phyloP scores from a whole-genome alignment of 371 early-diverging fungal species.

The Mycotypha africana region DNA sequence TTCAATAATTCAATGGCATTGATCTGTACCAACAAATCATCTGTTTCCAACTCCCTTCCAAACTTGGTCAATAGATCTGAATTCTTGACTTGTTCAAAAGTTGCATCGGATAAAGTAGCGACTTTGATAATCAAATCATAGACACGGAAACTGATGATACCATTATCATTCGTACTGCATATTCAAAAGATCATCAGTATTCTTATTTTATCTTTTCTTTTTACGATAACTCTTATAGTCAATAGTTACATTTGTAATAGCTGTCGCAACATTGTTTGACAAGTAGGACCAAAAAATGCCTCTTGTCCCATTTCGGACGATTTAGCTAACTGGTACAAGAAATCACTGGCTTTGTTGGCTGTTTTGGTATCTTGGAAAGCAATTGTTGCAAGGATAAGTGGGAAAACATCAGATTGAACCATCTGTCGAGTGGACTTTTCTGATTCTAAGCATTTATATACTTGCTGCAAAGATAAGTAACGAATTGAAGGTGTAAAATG shows the following conservation, averaged over 20 bases:
- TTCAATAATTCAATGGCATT: conserved; percentile 47
- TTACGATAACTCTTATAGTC: no score
- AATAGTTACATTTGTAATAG: conserved; percentile 21
- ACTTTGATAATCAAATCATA: conserved; percentile 41
- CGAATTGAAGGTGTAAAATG: conserved; percentile 43
- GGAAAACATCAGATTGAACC: conserved; percentile 38
- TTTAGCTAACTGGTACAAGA: conserved; percentile 27
- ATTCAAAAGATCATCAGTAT: no score
- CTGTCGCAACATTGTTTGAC: conserved; percentile 14
- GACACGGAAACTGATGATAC: conserved; percentile 41
- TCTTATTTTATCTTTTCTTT: no score
- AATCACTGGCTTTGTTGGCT: conserved; percentile 33
- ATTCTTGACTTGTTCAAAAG: conserved; percentile 29
- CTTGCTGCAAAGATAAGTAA: conserved; percentile 32
- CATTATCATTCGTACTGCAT: conserved; percentile 19
- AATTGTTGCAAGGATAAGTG: conserved; percentile 25
- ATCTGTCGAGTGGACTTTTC: conserved; percentile 17
- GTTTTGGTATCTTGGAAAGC: conserved; percentile 40
- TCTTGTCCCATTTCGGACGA: conserved; percentile 6
- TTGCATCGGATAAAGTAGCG: conserved; percentile 30
- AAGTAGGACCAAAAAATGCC: conserved; percentile 11
- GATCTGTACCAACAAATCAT: conserved; percentile 37
- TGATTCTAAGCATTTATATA: conserved; percentile 32
- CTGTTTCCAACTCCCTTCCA: conserved; percentile 26
- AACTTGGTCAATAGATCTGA: conserved; percentile 28